Evolutionary conservation across 2,329 filamentous ascomycete genomes (phyloP), one percentile per base, ranked within the genome.

Genomic region (Diplocarpon rosae): DNA sequence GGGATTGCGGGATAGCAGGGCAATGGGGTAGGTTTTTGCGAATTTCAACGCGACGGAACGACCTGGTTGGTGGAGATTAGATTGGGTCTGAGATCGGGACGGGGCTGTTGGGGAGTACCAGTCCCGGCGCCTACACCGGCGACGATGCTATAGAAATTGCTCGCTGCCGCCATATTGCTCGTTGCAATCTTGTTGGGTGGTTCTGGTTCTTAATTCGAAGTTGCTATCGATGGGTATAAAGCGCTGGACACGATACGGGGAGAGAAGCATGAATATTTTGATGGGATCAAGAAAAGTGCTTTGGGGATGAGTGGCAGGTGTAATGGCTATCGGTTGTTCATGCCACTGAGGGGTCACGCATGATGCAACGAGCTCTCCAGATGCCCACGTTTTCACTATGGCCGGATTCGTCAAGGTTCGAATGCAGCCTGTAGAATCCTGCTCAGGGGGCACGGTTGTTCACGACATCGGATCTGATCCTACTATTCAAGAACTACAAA

Each of bases 121-220:
- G 76, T 87, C 47, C 84, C 83, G 5, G 80, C 67, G n/a, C 84
- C 84, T 34, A 79, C 82, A 44, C 83, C 84, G 10, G 81, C 80
- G 47, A 88, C 65, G 48, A 88, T 67, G 40, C 81, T 77, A 61
- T 80, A 83, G 56, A 83, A 71, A 53, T 70, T 71, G 38, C 32
- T 57, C 45, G 58, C 36, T 45, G 59, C 56, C 38, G 55, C 49
- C 20, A 24, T 24, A 3, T 7, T 24, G 20, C 20, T 3, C 20
- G 20, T 7, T 24, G 20, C 20, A 24, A 24, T 7, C 4, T 24
- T 7, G 20, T 24, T 24, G 20, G 20, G 3, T 24, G 20, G 3
- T 4, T 24, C 7, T 24, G 4, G 20, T 4, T 24, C 20, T 3
- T 7, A 24, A 24, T 24, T 24, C 7, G n/a, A n/a, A n/a, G 20